Base-by-base conservation (phyloP, 2,329 filamentous ascomycete genomes). In the Phoma sp. region DNA sequence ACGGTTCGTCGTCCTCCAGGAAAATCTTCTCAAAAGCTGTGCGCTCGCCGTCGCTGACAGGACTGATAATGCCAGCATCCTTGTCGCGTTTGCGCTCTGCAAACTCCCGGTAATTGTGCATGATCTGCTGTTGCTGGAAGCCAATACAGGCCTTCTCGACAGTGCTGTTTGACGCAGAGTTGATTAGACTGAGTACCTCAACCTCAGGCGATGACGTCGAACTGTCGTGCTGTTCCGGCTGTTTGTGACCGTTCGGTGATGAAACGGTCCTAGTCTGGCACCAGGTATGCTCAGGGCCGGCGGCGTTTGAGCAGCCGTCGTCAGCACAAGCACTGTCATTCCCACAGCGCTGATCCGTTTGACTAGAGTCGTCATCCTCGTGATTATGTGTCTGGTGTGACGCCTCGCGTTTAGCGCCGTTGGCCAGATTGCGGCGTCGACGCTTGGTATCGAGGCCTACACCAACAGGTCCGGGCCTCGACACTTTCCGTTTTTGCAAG, bases 1-100 rank as follows among this genome's bases (percentile, higher is more conserved):
- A 29, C 39, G n/a, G 17, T 24, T 62, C 59, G 13, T 55, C 57
- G 7, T 57, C 58, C 1, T 47, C 60, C 12, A 67, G 3, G 32
- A 68, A 68, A 3, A 63, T 58, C n/a, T 48, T 50, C 45, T 69
- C 65, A 45, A 64, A 68, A 1, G 41, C 49, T 21, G 41, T 55
- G 27, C 60, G 51, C 2, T 62, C 58, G n/a, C 47, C 56, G 0
- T 67, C 60, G 8, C 51, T 55, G 15, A 43, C 36, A 6, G 39
- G 47, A 12, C 55, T 60, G 3, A 54, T 27, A 1, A 60, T 25
- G 9, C 58, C 56, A 24, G 50, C 46, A 10, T 51, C 55, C 35
- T 50, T 62, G 25, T 39, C 38, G 6, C 22, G 24, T 39, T 43
- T 52, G 22, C 29, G 44, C 3, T 51, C 45, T 24, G 40, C 40